A percentile compares a stretch with the other conserved stretches of the same genome.
Evolutionary conservation across 352 stramenopile species (phyloP).

Genomic region (Phytopythium cucurbitacearum): DNA sequence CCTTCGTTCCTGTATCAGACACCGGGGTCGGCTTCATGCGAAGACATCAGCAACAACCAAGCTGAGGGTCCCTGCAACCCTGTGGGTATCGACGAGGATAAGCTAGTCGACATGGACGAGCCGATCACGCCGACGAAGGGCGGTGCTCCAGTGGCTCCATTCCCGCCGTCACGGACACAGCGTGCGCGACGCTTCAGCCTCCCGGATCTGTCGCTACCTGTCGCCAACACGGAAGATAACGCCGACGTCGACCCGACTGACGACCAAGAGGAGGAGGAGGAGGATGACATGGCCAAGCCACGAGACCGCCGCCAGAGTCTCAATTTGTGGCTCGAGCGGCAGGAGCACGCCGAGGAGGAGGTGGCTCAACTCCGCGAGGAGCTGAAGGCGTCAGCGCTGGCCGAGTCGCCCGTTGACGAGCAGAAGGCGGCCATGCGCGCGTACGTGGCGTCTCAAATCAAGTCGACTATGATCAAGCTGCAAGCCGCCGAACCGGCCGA

Average conservation of each 20-base stretch:
- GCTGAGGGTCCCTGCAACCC: not conserved
- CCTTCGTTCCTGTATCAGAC: slow-evolving; percentile 7
- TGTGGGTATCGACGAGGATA: not conserved
- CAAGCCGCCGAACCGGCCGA: slow-evolving; percentile 30
- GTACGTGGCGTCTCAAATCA: slow-evolving; percentile 60
- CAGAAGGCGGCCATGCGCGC: slow-evolving; percentile 70
- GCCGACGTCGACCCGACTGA: not conserved
- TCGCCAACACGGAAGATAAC: no score
- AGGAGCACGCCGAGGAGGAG: slow-evolving; percentile 36
- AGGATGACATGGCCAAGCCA: slow-evolving; percentile 3
- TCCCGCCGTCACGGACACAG: no score
- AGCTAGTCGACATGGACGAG: not conserved
- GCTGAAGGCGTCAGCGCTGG: slow-evolving; percentile 41
- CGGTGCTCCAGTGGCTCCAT: no score
- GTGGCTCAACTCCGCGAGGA: slow-evolving; percentile 42
- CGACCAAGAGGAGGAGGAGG: not conserved
- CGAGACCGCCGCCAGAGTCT: slow-evolving; percentile 44
- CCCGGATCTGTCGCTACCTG: no score
- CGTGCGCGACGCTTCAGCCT: no score
- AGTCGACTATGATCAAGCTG: slow-evolving; percentile 47
- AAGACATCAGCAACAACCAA: slow-evolving; percentile 9
- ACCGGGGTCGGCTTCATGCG: slow-evolving; percentile 4
- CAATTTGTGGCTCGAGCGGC: slow-evolving; percentile 43
- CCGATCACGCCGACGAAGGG: not conserved
- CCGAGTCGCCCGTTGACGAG: slow-evolving; percentile 27